A percentile compares a stretch with the other conserved stretches of the same genome.
phyloP scores from a whole-genome alignment of 805 yeast species.

The Suhomyces sp. region DNA sequence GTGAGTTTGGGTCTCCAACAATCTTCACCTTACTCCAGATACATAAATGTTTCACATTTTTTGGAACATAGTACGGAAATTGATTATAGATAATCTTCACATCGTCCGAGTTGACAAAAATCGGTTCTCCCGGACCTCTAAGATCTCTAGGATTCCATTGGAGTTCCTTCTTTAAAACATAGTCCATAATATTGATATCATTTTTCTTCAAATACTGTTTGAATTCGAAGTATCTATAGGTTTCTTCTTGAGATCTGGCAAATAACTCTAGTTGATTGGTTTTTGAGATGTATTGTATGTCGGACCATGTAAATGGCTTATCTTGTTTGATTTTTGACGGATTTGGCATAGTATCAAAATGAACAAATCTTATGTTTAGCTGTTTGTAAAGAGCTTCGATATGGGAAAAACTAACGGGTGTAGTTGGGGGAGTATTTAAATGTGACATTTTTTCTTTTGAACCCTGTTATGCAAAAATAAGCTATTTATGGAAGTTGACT shows the following conservation, averaged over 20 bases:
- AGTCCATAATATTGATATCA: slow-evolving; percentile 44
- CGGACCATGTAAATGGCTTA: slow-evolving; percentile 47
- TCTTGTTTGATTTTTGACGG: slow-evolving; percentile 30
- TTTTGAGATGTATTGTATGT: slow-evolving; percentile 34
- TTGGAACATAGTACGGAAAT: slow-evolving; percentile 63
- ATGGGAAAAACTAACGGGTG: slow-evolving; percentile 7
- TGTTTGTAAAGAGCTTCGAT: slow-evolving; percentile 13
- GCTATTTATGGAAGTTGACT: neutral
- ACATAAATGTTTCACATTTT: slow-evolving; percentile 53
- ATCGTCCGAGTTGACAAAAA: slow-evolving; percentile 43
- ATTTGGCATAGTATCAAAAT: slow-evolving; percentile 36
- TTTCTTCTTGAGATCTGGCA: slow-evolving; percentile 45
- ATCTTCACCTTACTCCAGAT: slow-evolving; percentile 65
- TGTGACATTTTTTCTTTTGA: slow-evolving; percentile 6
- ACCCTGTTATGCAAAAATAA: neutral
- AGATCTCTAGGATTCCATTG: slow-evolving; percentile 45
- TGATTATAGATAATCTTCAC: slow-evolving; percentile 51
- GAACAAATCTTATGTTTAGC: slow-evolving; percentile 18
- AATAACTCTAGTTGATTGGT: slow-evolving; percentile 45
- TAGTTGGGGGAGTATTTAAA: slow-evolving; percentile 13
- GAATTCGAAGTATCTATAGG: slow-evolving; percentile 45
- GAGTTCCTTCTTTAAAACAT: slow-evolving; percentile 46
- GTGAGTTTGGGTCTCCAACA: slow-evolving; percentile 47
- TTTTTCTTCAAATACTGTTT: slow-evolving; percentile 36
- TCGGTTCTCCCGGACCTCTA: slow-evolving; percentile 30